Evolutionary conservation across 2,329 filamentous ascomycete species (phyloP), one percentile per base, ranked within the genome.

Genomic region (Colletotrichum falcatum): DNA sequence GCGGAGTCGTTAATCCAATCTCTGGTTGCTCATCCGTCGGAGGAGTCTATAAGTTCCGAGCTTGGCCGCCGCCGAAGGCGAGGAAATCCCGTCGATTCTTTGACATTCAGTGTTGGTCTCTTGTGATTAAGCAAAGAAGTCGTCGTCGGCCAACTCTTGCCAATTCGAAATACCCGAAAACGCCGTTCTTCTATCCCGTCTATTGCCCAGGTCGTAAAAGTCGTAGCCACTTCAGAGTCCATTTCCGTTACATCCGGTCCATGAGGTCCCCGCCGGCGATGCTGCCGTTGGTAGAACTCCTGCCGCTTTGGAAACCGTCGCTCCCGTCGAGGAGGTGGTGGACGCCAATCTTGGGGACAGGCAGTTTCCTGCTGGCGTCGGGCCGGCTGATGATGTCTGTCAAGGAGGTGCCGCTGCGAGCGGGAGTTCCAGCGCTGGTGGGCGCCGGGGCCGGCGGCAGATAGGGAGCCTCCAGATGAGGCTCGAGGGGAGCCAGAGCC

Each of bases 301-400:
- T 90, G 64, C 93, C 92, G 72, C 93, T 95, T 59, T 88, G 91
- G 72, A 90, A 92, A 59, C 88, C 89, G 30, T 87, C 85, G 59
- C 84, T 87, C 1, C 89, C 86, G 72, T 91, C 91, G 70, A 97
- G 84, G 66, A 98, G 87, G 76, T 98, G 95, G 76, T 95, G 92
- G 6, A 97, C 91, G 92, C 92, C 53, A 97, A 95, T 89, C 81
- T 95, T 93, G 7, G 94, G 94, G 20, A 97, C 93, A 0, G 95
- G 95, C 23, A 98, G 86, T 81, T 98, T 98, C 76, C 95, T 87
- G 30, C 92, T 92, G 46, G 94, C 94, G 73, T 98, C 95, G 1
- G 94, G 89, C 75, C 92, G 91, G 78, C 92, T 94, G 84, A 98
- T 96, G 77, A 98, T 98, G 79, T 98, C 95, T 70, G 91, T 93